Base-by-base conservation (phyloP, 805 yeast genomes). In the Zygotorulaspora chibaensis region DNA sequence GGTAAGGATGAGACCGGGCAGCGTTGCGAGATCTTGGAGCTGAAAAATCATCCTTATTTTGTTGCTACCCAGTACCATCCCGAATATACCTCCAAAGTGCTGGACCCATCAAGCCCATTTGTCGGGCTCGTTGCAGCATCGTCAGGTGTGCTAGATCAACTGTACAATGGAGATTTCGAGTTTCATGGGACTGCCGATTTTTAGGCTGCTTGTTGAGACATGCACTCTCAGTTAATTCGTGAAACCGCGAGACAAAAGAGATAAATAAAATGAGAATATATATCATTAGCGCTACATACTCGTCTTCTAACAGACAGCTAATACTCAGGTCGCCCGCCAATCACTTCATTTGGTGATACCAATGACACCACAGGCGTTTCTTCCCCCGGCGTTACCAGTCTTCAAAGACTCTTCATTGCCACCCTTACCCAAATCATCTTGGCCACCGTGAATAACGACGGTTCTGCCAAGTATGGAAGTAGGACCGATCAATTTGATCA, bases 41-140 rank as follows among this genome's bases (percentile, higher is more conserved):
- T 89, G 58, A 79, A 82, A 51, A 81, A 79, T 63, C 97, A 90
- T 69, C 93, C 93, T 61, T 93, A 83, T 72, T 90, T 70, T 61
- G 95, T 88, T 58, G 99, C 91, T 53, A 86, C 97, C 28, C 99
- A 93, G 75, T 93, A 90, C 72, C 99, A 93, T 67, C 99, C 99
- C 28, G 99, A 93, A 73, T 93, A 93, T 68, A 76, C 90, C 55
- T 89, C 98, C 40, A 89, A 95, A 70, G 99, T 95, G 23, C 77
- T 93, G 64, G 96, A 89, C 59, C 99, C 99, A 44, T 90, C 97
- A 23, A 80, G 86, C 67, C 99, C 99, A 45, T 87, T 93, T 73
- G 77, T 93, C 65, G 99, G 99, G 44, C 78, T 93, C 56, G 86
- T 93, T 48, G 97, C 98, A 43, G 98, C 99, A 15, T 73, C 96